phyloP scores from a whole-genome alignment of 1,284 basidiomycete species.

The Cryptococcus jaspeensis region DNA sequence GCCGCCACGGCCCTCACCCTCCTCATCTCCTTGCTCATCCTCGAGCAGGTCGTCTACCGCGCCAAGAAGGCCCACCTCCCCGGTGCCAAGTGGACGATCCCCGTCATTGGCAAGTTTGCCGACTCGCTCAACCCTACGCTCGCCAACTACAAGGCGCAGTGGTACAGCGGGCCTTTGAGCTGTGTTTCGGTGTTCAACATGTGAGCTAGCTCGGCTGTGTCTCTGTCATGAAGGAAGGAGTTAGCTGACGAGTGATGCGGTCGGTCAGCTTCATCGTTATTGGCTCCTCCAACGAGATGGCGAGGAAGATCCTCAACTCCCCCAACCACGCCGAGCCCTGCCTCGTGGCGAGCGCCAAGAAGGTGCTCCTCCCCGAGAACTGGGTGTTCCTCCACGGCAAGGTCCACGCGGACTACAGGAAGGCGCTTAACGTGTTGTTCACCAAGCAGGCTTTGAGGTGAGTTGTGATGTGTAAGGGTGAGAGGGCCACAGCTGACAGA shows the following conservation, averaged over 20 bases:
- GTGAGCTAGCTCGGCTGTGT: conserved; percentile 54
- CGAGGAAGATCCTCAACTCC: conserved; percentile 91
- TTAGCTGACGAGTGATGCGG: neutral
- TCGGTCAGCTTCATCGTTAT: conserved; percentile 85
- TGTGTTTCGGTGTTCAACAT: conserved; percentile 94
- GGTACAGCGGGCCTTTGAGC: conserved; percentile 79
- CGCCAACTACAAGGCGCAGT: conserved; percentile 84
- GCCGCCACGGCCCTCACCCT: conserved; percentile 45
- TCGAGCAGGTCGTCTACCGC: conserved; percentile 73
- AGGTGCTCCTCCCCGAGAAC: conserved; percentile 82
- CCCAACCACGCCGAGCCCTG: conserved; percentile 87
- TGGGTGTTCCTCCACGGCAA: conserved; percentile 99
- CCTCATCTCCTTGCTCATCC: conserved; percentile 46
- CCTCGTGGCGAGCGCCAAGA: conserved; percentile 89
- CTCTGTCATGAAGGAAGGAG: neutral
- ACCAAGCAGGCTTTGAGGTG: conserved; percentile 89
- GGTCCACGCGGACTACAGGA: conserved; percentile 89
- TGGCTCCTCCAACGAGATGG: conserved; percentile 84
- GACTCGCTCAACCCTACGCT: conserved; percentile 85
- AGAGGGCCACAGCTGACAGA: conserved; percentile 1
- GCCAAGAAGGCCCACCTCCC: conserved; percentile 84
- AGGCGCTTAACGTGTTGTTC: conserved; percentile 86
- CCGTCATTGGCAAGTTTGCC: conserved; percentile 87
- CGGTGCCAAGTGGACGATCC: conserved; percentile 86
- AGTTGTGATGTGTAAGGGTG: conserved; percentile 25